Percentiles rank a stretch among this genome's conserved stretches.
phyloP scores from a whole-genome alignment of 495 filamentous ascomycete genomes.

The Daldinia vernicosa region DNA sequence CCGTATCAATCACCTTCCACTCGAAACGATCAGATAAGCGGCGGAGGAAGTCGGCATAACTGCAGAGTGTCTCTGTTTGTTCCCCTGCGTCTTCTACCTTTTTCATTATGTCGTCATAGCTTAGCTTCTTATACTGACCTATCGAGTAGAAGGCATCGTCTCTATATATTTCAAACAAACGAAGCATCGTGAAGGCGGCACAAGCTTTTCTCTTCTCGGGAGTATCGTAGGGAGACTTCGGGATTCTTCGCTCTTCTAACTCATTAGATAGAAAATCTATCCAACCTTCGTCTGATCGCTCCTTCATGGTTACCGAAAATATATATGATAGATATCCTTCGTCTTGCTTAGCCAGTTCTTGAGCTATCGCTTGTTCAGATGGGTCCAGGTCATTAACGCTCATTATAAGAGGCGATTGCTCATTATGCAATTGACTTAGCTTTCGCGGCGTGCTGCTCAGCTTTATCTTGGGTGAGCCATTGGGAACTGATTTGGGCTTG shows the following conservation, averaged over 20 bases:
- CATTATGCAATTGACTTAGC: slow-evolving; percentile 11
- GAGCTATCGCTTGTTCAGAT: slow-evolving; percentile 30
- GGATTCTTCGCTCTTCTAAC: slow-evolving; percentile 21
- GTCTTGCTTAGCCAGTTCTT: slow-evolving; percentile 21
- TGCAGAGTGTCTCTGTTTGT: slow-evolving; percentile 2
- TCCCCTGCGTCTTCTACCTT: slow-evolving; percentile 3
- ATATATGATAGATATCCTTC: slow-evolving; percentile 17
- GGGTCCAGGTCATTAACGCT: slow-evolving; percentile 33
- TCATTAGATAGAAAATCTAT: neutral
- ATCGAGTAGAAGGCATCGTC: slow-evolving; percentile 7
- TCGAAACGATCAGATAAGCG: slow-evolving; percentile 40
- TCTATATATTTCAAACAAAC: slow-evolving; percentile 36
- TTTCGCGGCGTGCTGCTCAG: neutral
- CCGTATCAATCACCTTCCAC: neutral
- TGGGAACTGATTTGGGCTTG: neutral
- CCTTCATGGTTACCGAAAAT: slow-evolving; percentile 11
- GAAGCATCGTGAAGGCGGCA: slow-evolving; percentile 29
- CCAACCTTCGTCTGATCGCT: slow-evolving; percentile 12
- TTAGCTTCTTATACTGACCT: slow-evolving; percentile 28
- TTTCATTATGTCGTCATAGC: slow-evolving; percentile 15
- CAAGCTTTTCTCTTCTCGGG: slow-evolving; percentile 13
- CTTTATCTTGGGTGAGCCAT: neutral
- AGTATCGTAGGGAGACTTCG: slow-evolving; percentile 23
- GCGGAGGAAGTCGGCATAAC: slow-evolving; percentile 27
- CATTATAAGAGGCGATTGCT: slow-evolving; percentile 17